Conservation (phyloP, 1,139 yeast species). For the Kurtzmaniella quercitrusa region DNA sequence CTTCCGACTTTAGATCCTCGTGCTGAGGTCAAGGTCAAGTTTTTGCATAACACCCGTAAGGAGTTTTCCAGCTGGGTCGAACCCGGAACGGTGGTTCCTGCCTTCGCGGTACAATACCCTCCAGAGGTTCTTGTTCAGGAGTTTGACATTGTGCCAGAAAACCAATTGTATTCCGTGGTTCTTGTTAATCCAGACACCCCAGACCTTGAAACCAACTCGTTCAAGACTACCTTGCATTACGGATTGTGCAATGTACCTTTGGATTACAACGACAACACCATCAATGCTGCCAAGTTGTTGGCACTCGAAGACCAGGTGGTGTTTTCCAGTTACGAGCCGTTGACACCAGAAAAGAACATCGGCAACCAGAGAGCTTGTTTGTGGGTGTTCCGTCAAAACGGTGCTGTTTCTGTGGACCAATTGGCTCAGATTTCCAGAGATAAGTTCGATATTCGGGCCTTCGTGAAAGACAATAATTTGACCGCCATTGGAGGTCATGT, state of each 20-base stretch:
- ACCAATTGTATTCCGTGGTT: conserved; percentile 63
- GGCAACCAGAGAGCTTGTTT: conserved; percentile 79
- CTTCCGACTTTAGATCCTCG: conserved; percentile 84
- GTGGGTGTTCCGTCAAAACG: conserved; percentile 82
- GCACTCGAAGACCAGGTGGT: conserved; percentile 35
- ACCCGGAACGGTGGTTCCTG: conserved; percentile 75
- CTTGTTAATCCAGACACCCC: conserved; percentile 93
- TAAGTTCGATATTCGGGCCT: conserved; percentile 67
- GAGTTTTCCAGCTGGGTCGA: conserved; percentile 56
- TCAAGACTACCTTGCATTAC: conserved; percentile 70
- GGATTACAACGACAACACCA: conserved; percentile 52
- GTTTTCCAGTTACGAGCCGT: conserved; percentile 68
- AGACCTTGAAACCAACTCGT: conserved; percentile 64
- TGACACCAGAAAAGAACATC: conserved; percentile 85
- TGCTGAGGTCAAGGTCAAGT: conserved; percentile 71
- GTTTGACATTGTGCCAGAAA: conserved; percentile 40
- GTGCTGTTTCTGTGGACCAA: conserved; percentile 13
- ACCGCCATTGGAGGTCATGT: conserved; percentile 85
- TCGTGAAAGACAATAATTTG: conserved; percentile 52
- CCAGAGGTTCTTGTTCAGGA: conserved; percentile 77
- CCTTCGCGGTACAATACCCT: conserved; percentile 66
- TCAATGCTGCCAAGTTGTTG: conserved; percentile 48
- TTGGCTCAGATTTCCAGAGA: conserved; percentile 14
- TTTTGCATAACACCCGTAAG: conserved; percentile 61
- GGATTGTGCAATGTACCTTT: conserved; percentile 70